Percentiles rank a stretch among this genome's conserved stretches.
These are phyloP conservation scores for Cutaneotrichosporon sp. DNA, from an alignment of 1,284 basidiomycete genomes.

Conservation along the genomic window DNA sequence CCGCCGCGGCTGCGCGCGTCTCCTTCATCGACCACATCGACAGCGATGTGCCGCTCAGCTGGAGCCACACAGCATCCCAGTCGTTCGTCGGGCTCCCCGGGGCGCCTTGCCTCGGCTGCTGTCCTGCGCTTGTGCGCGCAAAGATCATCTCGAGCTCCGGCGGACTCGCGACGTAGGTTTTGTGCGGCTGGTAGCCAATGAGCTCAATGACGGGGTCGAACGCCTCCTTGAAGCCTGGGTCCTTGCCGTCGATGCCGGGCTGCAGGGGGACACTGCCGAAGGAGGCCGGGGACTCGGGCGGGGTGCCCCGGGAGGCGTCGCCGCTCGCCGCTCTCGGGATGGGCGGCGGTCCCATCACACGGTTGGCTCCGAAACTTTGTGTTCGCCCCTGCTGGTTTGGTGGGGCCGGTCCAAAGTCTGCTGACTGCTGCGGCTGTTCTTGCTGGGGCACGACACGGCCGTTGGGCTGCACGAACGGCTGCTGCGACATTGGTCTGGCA, in stretches of 20 bases:
- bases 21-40: slow-evolving; percentile 54
- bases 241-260: not conserved
- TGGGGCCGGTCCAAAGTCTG: slow-evolving; percentile 54
- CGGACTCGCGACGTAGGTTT: slow-evolving; percentile 49
- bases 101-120: slow-evolving; percentile 59
- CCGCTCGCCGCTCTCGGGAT: not conserved
- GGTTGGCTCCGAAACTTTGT: slow-evolving; percentile 36
- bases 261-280: not conserved
- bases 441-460: not conserved
- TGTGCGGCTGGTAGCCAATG: slow-evolving; percentile 44
- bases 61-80: slow-evolving; percentile 91
- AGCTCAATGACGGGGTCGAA: slow-evolving; percentile 46
- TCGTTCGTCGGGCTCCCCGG: slow-evolving; percentile 75
- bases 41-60: slow-evolving; percentile 85
- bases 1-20: slow-evolving; percentile 45
- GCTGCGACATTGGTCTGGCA: not conserved
- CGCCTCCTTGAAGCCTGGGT: slow-evolving; percentile 20
- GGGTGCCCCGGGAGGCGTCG: slow-evolving; percentile 12
- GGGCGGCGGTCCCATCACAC: not conserved
- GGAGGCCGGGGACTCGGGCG: slow-evolving; percentile 4
- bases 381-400: slow-evolving; percentile 51
- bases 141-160: slow-evolving; percentile 50
- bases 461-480: not conserved
- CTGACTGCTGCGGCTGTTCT: not conserved
- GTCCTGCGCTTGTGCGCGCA: slow-evolving; percentile 46